A percentile compares a stretch with the other conserved stretches of the same genome.
Conservation (phyloP, 345 rosid genomes). For the Syzygium oleosum region DNA sequence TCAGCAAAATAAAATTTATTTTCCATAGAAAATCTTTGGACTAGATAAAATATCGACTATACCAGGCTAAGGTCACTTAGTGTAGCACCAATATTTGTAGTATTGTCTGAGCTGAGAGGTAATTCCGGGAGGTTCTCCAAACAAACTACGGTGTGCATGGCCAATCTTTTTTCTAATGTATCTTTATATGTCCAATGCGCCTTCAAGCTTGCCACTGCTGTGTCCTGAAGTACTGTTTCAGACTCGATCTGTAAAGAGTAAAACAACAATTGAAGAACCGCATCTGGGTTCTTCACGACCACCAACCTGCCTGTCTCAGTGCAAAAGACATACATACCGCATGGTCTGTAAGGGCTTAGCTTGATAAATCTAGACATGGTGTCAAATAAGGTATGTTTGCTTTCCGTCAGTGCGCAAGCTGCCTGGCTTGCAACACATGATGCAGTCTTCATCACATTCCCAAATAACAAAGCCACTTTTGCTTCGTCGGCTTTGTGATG, state of each 20-base stretch:
- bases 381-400: slow-evolving; percentile 42
- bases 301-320: not conserved
- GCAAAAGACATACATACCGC: slow-evolving; percentile 1
- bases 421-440: slow-evolving; percentile 46
- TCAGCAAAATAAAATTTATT: not conserved
- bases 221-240: not conserved
- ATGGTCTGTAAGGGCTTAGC: slow-evolving; percentile 54
- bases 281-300: not conserved
- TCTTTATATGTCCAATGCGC: not conserved
- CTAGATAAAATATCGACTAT: not conserved
- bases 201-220: not conserved
- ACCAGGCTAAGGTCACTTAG: slow-evolving; percentile 67
- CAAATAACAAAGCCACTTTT: not conserved
- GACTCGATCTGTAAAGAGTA: not conserved
- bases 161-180: slow-evolving; percentile 6
- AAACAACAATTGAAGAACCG: slow-evolving; percentile 1
- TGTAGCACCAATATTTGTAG: not conserved
- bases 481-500: not conserved
- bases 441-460: slow-evolving; percentile 42
- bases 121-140: slow-evolving; percentile 22
- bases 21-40: not conserved
- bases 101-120: slow-evolving; percentile 25
- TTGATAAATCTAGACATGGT: slow-evolving; percentile 44
- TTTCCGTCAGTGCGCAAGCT: slow-evolving; percentile 55
- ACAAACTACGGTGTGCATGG: not conserved